These are phyloP conservation scores for Aspergillus pseudoviridinutans DNA, from an alignment of 2,329 filamentous ascomycete species.

Conservation along the genomic window DNA sequence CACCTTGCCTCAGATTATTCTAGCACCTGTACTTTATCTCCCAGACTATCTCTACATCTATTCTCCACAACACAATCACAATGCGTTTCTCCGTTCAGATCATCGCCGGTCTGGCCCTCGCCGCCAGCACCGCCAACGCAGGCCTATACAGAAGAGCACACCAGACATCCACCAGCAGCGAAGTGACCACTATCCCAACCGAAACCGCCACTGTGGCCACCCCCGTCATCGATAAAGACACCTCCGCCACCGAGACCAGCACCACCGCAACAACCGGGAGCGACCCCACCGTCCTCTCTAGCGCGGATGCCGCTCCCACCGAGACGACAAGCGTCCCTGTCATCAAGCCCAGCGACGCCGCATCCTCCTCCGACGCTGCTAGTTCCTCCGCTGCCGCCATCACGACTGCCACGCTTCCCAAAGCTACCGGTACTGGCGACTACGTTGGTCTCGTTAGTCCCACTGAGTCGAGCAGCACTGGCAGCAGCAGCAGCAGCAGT, in stretches of 20 bases:
- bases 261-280: not conserved
- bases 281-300: constrained; percentile 7
- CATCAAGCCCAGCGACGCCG: constrained; percentile 13
- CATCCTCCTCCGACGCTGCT: not conserved
- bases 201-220: not conserved
- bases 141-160: not conserved
- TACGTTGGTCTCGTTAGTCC: not conserved
- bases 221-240: not conserved
- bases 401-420: constrained; percentile 1
- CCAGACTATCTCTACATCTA: not conserved
- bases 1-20: not conserved
- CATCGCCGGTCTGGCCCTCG: constrained; percentile 16
- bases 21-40: not conserved
- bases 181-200: not conserved
- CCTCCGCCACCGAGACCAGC: not conserved
- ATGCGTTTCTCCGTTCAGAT: constrained; percentile 29
- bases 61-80: constrained; percentile 8
- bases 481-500: not conserved
- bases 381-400: not conserved
- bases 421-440: constrained; percentile 2
- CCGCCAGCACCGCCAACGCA: constrained; percentile 13
- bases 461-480: not conserved
- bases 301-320: constrained; percentile 5
- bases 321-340: constrained; percentile 16
- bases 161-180: not conserved